These are phyloP conservation scores for Pseudoneurospora amorphoporcata DNA, from an alignment of 495 filamentous ascomycete species.

Conservation along the genomic window DNA sequence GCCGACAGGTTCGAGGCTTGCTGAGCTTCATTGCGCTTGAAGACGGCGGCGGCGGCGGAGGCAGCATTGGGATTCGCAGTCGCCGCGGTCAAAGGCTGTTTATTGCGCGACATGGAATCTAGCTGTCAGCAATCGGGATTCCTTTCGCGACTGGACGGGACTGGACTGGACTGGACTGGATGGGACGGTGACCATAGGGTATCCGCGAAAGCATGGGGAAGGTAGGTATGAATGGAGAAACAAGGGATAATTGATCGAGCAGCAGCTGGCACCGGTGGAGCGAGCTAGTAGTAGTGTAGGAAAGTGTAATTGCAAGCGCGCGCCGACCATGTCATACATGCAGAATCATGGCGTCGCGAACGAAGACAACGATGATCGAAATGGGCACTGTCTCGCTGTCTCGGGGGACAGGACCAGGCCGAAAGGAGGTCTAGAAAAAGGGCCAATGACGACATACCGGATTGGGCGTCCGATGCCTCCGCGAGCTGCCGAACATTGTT, in stretches of 20 bases:
- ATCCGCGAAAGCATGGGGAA: not conserved
- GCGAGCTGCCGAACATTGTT: slow-evolving; percentile 35
- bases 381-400: not conserved
- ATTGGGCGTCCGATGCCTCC: slow-evolving; percentile 33
- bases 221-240: not conserved
- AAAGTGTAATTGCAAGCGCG: not conserved
- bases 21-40: slow-evolving; percentile 47
- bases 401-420: not conserved
- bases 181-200: not conserved
- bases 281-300: not conserved
- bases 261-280: not conserved
- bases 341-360: not conserved
- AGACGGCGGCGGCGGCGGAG: slow-evolving; percentile 70
- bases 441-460: slow-evolving; percentile 35
- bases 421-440: not conserved
- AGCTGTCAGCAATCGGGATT: slow-evolving; percentile 7
- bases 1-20: slow-evolving; percentile 52
- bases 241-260: slow-evolving; percentile 4
- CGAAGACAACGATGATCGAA: not conserved
- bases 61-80: slow-evolving; percentile 61
- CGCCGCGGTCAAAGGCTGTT: slow-evolving; percentile 47
- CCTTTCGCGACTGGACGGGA: not conserved
- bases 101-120: slow-evolving; percentile 3
- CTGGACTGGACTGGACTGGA: not conserved
- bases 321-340: not conserved